Evolutionary conservation across 2,329 filamentous ascomycete species (phyloP), one percentile per base, ranked within the genome.

Genomic region (Venturia effusa): DNA sequence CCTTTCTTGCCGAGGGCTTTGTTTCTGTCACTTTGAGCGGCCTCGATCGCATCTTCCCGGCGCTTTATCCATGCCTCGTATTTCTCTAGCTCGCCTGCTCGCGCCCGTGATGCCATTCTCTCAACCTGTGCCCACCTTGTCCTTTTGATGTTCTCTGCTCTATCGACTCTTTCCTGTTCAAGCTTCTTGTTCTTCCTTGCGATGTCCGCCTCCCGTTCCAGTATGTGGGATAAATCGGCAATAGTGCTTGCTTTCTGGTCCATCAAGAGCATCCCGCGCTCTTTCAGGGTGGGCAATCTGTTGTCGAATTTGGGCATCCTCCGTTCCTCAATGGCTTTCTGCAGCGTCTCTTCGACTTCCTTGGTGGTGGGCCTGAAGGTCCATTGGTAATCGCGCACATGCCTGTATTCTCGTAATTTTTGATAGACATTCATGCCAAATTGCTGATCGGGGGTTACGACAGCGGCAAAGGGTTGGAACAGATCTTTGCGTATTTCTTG

Each of bases 191-290:
- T 48, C 22, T 63, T 55, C 7, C 62, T 11, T 17, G 37, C 30
- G 60, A 34, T 30, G 2, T 24, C 11, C 7, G 43, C 17, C 39
- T 37, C 61, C 7, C 51, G 24, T 19, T 11, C 11, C 22, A 63
- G 30, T 37, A 57, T 40, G 22, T 63, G 45, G 3, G 27, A n/a
- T 37, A 63, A 22, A 69, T 87, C 85, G 5, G 84, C 84, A 24
- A 85, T 78, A 54, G 77, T 80, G 64, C 84, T 86, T n/a, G 83
- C 83, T 71, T 83, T 85, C 71, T 87, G 84, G 69, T 87, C 77
- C 83, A 86, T 86, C 55, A 87, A 75, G 55, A 76, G 75, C 64
- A 76, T 76, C n/a, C 79, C 80, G 27, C 80, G 76, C 66, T 79
- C 71, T 66, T 78, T 78, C 72, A 82, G 80, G 67, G 77, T 70